Base-by-base conservation (phyloP, 331 rosid genomes). In the Acacia concinna region DNA sequence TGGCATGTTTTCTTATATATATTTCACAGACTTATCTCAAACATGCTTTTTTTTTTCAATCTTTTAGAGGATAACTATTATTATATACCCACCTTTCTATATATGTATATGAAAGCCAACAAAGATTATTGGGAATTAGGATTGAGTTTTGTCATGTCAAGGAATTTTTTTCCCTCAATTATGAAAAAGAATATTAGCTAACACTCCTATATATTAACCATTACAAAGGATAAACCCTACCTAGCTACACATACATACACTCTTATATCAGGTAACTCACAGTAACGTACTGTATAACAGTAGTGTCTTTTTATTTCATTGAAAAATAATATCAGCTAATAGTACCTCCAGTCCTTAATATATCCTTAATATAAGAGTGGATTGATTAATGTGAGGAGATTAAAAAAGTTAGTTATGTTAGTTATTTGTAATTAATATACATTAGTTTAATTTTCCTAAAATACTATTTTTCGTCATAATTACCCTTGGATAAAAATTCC, bases 1-100 rank as follows among this genome's bases (percentile, higher is more conserved):
- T 41, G 73, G 73, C 30, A 4, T 68, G 73, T 68, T 41, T 68
- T 68, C 32, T 21, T 59, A 30, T 59, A 27, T 59, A 30, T 59
- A 27, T 59, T 54, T 4, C 67, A 59, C 20, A 60, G 38, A 14
- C 37, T 14, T 28, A 28, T 28, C 67, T 14, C n/a, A 60, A 9
- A 23, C 11, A 23, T 56, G 15, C 31, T 3, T 23, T 23, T 18
- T 8, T 4, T 27, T 3, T 23, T 23, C 6, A 4, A 4, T 21
- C 64, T 12, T 59, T 11, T 59, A 59, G 3, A 59, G 0, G 67
- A 60, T 13, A 60, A 31, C 38, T 28, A 59, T 56, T 28, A 59
- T 56, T 10, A 3, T 47, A 47, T 47, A 5, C 25, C 65, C 65
- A 57, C 34, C 65, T 25, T 13, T 59, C 20, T 60, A n/a, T 20